These are phyloP conservation scores for Brassica rapa DNA, from an alignment of 345 rosid species.

Conservation along the genomic window DNA sequence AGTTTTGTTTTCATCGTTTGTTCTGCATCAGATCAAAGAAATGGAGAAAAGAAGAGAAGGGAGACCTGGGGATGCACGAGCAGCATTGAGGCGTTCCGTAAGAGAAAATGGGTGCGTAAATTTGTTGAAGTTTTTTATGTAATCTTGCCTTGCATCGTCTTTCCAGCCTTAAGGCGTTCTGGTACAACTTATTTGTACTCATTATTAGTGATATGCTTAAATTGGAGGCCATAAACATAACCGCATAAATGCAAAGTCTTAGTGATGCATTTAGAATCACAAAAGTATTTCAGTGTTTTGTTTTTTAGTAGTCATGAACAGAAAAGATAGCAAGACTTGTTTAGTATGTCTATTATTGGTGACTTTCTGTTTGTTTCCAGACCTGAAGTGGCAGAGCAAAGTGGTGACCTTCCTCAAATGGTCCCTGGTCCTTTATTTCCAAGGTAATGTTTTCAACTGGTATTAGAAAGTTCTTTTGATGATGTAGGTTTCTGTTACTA, in stretches of 20 bases:
- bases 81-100: conserved; percentile 86
- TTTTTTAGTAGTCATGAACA: conserved; percentile 5
- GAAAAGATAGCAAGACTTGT: background rate
- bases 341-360: conserved; percentile 12
- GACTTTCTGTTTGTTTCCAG: conserved; percentile 46
- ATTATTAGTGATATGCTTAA: conserved; percentile 16
- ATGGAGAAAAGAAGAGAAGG: conserved; percentile 99
- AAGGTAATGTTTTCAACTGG: conserved; percentile 49
- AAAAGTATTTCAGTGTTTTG: conserved; percentile 11
- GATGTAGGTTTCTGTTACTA: conserved; percentile 15
- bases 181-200: background rate
- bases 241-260: conserved; percentile 11
- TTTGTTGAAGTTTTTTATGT: background rate
- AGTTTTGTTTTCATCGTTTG: conserved; percentile 25
- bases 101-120: conserved; percentile 82
- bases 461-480: conserved; percentile 18
- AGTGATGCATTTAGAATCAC: background rate
- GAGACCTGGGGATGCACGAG: conserved; percentile 96
- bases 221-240: conserved; percentile 14
- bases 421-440: conserved; percentile 56
- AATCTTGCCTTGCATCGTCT: conserved; percentile 2
- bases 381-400: conserved; percentile 91
- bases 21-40: conserved; percentile 72
- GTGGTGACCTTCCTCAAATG: conserved; percentile 76
- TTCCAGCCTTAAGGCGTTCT: conserved; percentile 5